These are phyloP conservation scores for Clitoria ternatea DNA, from an alignment of 306 rosid species.

Conservation along the genomic window DNA sequence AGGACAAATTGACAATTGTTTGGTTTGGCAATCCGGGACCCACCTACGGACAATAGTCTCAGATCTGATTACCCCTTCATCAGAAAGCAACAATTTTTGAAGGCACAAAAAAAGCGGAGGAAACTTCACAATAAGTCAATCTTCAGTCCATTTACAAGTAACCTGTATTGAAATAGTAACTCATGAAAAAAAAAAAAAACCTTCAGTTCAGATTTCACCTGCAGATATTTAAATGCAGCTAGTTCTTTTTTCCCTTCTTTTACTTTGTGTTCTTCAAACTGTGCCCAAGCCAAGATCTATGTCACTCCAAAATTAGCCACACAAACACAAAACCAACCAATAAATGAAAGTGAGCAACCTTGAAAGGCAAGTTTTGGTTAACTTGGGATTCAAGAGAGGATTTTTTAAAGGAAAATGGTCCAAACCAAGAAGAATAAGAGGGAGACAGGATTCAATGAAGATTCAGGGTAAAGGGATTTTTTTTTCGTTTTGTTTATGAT, in stretches of 20 bases:
- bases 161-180: conserved; percentile 19
- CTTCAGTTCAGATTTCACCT: conserved; percentile 26
- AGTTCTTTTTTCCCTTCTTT: background rate
- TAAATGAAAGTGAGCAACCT: background rate
- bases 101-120: conserved; percentile 20
- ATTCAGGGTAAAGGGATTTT: conserved; percentile 9
- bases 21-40: conserved; percentile 29
- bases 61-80: conserved; percentile 22
- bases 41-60: conserved; percentile 27
- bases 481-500: background rate
- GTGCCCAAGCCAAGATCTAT: conserved; percentile 42
- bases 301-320: conserved; percentile 24
- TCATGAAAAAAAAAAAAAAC: background rate
- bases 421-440: conserved; percentile 8
- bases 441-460: conserved; percentile 28
- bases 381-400: conserved; percentile 20
- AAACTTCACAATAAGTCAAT: conserved; percentile 23
- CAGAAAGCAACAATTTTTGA: conserved; percentile 37
- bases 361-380: conserved; percentile 9
- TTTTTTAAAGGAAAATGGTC: background rate
- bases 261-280: conserved; percentile 12
- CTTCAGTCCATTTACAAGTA: conserved; percentile 25
- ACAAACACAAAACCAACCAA: background rate
- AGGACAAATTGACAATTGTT: conserved; percentile 21
- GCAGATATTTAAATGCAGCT: conserved; percentile 29